Percentiles rank a stretch among this genome's conserved stretches.
phyloP scores from a whole-genome alignment of 2,329 filamentous ascomycete genomes.

The Lecanoromycetidae sp. region DNA sequence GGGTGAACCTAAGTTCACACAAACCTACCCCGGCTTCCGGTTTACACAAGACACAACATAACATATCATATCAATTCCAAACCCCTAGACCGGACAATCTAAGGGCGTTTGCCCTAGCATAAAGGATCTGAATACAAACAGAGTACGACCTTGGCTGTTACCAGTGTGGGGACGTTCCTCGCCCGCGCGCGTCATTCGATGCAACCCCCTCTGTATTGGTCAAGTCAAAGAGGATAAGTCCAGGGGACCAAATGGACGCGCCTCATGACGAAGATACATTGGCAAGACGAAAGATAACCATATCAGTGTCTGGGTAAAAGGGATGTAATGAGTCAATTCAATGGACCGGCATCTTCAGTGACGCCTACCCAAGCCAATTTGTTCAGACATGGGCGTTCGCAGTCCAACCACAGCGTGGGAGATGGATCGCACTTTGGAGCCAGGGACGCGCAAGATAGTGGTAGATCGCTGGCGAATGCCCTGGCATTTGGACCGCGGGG shows the following conservation, averaged over 20 bases:
- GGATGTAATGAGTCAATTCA: slow-evolving; percentile 18
- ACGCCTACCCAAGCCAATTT: slow-evolving; percentile 23
- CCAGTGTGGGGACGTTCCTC: too few species aligned
- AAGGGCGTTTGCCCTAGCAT: too few species aligned
- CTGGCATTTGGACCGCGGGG: slow-evolving; percentile 55
- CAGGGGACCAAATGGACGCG: slow-evolving; percentile 4
- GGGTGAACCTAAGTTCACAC: too few species aligned
- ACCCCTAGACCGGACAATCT: too few species aligned
- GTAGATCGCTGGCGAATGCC: slow-evolving; percentile 43
- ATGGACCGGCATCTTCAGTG: slow-evolving; percentile 23
- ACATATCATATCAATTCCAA: too few species aligned
- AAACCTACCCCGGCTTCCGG: too few species aligned
- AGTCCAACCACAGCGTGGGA: slow-evolving; percentile 28
- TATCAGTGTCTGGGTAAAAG: slow-evolving; percentile 1
- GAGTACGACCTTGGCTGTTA: too few species aligned
- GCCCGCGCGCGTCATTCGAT: too few species aligned
- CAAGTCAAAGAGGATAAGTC: not conserved
- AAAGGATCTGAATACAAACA: too few species aligned
- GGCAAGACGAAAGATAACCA: slow-evolving; percentile 1
- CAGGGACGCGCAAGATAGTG: slow-evolving; percentile 37
- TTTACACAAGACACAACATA: too few species aligned
- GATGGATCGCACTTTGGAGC: slow-evolving; percentile 34
- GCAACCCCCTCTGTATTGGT: not conserved
- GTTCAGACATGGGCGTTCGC: slow-evolving; percentile 24
- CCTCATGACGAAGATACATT: not conserved